Evolutionary conservation across 352 stramenopile genomes (phyloP).

Genomic region (Pythium myriotylum): DNA sequence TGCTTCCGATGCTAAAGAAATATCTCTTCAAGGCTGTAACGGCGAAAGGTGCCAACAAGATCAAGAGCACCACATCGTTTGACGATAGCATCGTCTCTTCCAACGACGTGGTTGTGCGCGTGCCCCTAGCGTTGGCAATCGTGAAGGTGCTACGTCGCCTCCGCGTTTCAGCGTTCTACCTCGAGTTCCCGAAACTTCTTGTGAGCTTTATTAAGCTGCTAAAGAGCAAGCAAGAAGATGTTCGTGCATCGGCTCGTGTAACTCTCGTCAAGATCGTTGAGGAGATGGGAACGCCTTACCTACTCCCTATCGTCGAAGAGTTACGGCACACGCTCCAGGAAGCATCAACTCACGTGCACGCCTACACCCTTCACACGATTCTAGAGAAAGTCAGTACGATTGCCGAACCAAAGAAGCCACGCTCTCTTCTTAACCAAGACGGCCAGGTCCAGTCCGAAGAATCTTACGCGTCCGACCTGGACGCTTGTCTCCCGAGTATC

Average conservation of each 20-base stretch:
- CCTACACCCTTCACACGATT: constrained; percentile 86
- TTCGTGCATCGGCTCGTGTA: constrained; percentile 89
- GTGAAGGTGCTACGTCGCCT: constrained; percentile 97
- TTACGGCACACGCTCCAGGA: constrained; percentile 82
- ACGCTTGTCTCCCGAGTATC: constrained; percentile 77
- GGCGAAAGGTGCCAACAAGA: constrained; percentile 62
- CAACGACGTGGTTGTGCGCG: constrained; percentile 76
- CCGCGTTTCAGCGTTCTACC: constrained; percentile 87
- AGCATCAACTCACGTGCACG: constrained; percentile 84
- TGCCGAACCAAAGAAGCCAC: constrained; percentile 46
- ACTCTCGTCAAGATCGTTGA: constrained; percentile 95
- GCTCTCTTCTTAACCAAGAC: constrained; percentile 35
- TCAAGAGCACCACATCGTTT: constrained; percentile 37
- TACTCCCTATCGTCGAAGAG: constrained; percentile 85
- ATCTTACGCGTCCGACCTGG: constrained; percentile 63
- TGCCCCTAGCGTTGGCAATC: constrained; percentile 94
- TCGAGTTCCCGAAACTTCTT: constrained; percentile 94
- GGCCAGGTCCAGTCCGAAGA: constrained; percentile 25
- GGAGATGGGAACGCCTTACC: constrained; percentile 85
- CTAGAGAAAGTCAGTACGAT: constrained; percentile 78
- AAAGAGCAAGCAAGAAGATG: constrained; percentile 92
- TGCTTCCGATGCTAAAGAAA: constrained; percentile 86
- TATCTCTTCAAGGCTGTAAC: constrained; percentile 89
- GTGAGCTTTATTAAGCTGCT: constrained; percentile 88
- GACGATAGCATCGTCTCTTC: constrained; percentile 57